phyloP scores from a whole-genome alignment of 2,329 filamentous ascomycete species.

The Fusarium praegraminearum region DNA sequence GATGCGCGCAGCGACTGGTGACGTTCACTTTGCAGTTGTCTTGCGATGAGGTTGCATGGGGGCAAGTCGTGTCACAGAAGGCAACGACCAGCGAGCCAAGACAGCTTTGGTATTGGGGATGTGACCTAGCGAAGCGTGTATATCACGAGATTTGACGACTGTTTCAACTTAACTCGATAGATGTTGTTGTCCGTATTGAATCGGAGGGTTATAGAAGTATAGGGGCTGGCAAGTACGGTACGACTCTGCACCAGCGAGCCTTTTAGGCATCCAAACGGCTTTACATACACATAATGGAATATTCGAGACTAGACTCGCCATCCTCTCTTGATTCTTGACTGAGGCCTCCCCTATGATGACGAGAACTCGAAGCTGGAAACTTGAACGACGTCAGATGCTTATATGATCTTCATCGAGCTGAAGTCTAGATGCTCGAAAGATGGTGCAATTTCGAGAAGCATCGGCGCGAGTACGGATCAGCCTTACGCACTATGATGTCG shows the following conservation, averaged over 20 bases:
- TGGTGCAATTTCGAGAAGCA: constrained; percentile 28
- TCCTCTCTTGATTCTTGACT: constrained; percentile 13
- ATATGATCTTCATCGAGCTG: constrained; percentile 28
- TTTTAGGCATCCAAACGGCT: constrained; percentile 39
- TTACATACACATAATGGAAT: constrained; percentile 45
- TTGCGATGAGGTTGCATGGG: constrained; percentile 31
- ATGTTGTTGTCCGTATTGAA: constrained; percentile 24
- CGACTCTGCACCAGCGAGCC: constrained; percentile 26
- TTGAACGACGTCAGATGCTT: constrained; percentile 38
- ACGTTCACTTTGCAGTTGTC: constrained; percentile 26
- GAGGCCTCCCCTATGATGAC: constrained; percentile 42
- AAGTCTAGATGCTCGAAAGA: constrained; percentile 27
- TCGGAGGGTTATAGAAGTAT: constrained; percentile 33
- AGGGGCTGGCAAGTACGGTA: constrained; percentile 24
- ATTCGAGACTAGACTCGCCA: constrained; percentile 25
- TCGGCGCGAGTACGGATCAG: constrained; percentile 37
- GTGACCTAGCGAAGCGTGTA: constrained; percentile 39
- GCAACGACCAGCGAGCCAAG: constrained; percentile 30
- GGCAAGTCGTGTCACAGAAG: constrained; percentile 35
- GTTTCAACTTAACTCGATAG: constrained; percentile 38
- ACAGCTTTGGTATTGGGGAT: constrained; percentile 30
- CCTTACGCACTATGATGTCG: constrained; percentile 38
- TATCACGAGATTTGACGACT: constrained; percentile 41
- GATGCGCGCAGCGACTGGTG: constrained; percentile 38
- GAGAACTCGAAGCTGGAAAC: constrained; percentile 3